These are phyloP conservation scores for Cladophialophora exuberans DNA, from an alignment of 2,329 filamentous ascomycete genomes.

Conservation along the genomic window DNA sequence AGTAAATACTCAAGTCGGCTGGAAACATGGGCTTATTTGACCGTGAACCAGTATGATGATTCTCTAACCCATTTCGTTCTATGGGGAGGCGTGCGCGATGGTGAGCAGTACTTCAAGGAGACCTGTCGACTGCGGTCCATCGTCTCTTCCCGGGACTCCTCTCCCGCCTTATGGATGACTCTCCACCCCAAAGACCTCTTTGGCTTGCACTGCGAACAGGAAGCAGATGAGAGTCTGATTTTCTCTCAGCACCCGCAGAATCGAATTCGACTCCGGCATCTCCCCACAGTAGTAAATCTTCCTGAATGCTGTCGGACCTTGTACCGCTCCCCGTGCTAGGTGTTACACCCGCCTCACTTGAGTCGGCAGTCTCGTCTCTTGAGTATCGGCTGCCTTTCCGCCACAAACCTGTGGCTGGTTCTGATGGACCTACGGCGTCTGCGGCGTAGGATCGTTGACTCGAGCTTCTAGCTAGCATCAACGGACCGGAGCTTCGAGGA, in stretches of 20 bases:
- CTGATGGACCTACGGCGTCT: slow-evolving; percentile 8
- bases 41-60: too few relatives aligned
- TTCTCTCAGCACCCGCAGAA: neutral
- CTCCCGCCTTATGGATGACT: slow-evolving; percentile 19
- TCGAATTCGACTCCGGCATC: neutral
- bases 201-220: slow-evolving; percentile 29
- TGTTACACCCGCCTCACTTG: slow-evolving; percentile 23
- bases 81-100: neutral
- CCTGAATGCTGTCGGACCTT: slow-evolving; percentile 17
- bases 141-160: slow-evolving; percentile 30
- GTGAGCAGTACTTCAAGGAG: slow-evolving; percentile 8
- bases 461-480: slow-evolving; percentile 19
- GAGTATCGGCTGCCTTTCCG: slow-evolving; percentile 26
- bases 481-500: slow-evolving; percentile 7
- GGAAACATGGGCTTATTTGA: too few relatives aligned
- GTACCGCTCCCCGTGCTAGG: slow-evolving; percentile 14
- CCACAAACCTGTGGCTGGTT: slow-evolving; percentile 26
- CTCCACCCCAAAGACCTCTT: slow-evolving; percentile 30
- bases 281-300: slow-evolving; percentile 6
- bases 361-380: slow-evolving; percentile 23
- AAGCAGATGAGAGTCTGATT: slow-evolving; percentile 6
- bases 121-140: slow-evolving; percentile 30
- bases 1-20: too few relatives aligned
- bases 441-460: slow-evolving; percentile 23
- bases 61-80: neutral